Evolutionary conservation across 1,139 yeast genomes (phyloP), one percentile per base, ranked within the genome.

Genomic region (Lodderomyces beijingensis): DNA sequence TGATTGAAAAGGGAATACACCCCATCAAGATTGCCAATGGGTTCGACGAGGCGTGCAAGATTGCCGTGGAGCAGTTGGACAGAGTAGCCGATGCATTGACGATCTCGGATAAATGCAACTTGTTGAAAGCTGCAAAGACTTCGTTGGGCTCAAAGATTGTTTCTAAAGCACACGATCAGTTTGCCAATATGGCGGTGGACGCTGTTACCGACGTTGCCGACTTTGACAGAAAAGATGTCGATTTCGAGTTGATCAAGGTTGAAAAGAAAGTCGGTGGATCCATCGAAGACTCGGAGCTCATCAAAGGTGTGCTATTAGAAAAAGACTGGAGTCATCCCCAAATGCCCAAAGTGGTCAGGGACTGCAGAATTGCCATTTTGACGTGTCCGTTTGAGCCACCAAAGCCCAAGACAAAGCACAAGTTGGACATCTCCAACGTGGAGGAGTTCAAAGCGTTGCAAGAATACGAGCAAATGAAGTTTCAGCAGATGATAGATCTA

Each of bases 301-400:
- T 93, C 48, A 79, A 77, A 49, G 98, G 98, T 53, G 96, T 93
- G 23, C 76, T 93, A 38, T 70, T 91, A 39, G 98, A 91, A 58
- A 93, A 91, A 65, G 98, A 91, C 51, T 89, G 89, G 62, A 87
- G 96, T 4, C 98, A 93, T 59, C 96, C 97, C 5, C 98, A 93
- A 62, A 93, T 93, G 98, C 91, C 95, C 30, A 86, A 85, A 53
- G 61, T 61, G 34, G 74, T 91, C 29, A 70, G 74, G 39, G 84
- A 89, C 59, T 94, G 89, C 44, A 86, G 83, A 57, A 73, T 93
- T 44, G 98, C 98, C 32, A 89, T 91, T 45, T 72, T 91, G 55
- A 91, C 99, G 2, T 89, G 97, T 65, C 97, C 99, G 49, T 91
- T 91, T 56, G 99, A 91, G 67, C 99, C 99, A 27, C 99, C 99